A percentile compares a stretch with the other conserved stretches of the same genome.
Conservation (phyloP, 768 basidiomycete species). For the Punctularia strigosozonata region DNA sequence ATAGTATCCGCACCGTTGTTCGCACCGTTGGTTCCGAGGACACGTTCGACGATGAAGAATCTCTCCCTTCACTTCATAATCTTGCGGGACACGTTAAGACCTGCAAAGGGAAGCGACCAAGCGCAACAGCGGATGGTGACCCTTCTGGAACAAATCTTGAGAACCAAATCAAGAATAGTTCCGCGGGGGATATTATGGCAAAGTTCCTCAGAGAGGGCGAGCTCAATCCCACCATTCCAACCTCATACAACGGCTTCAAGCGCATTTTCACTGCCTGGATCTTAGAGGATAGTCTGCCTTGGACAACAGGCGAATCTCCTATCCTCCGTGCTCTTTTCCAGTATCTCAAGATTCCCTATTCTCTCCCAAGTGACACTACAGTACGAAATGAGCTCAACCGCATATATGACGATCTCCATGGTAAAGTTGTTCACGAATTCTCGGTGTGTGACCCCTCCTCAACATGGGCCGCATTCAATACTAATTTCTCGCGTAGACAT, state of each 20-base stretch:
- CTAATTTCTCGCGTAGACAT: neutral
- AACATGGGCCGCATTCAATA: too few relatives aligned
- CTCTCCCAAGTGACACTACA: conserved; percentile 16
- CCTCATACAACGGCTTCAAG: neutral
- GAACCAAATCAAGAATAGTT: neutral
- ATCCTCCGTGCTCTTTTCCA: conserved; percentile 9
- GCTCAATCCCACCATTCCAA: neutral
- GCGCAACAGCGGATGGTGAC: neutral
- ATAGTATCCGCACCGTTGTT: neutral
- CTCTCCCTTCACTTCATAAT: neutral
- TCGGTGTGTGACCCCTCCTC: conserved; percentile 9
- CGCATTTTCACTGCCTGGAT: conserved; percentile 10
- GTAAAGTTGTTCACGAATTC: conserved; percentile 10
- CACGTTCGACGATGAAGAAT: neutral
- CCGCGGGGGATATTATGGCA: neutral
- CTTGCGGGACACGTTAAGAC: conserved; percentile 1
- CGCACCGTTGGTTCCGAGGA: neutral
- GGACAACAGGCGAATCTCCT: conserved; percentile 13
- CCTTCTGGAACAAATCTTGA: neutral
- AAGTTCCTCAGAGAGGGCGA: conserved; percentile 1
- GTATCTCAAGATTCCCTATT: conserved; percentile 7
- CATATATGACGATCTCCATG: conserved; percentile 12
- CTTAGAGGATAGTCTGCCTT: conserved; percentile 15
- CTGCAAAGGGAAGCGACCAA: neutral
- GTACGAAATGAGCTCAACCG: conserved; percentile 13